A percentile compares a stretch with the other conserved stretches of the same genome.
phyloP scores from a whole-genome alignment of 1,284 basidiomycete genomes.

The Veloboletus limbatus region DNA sequence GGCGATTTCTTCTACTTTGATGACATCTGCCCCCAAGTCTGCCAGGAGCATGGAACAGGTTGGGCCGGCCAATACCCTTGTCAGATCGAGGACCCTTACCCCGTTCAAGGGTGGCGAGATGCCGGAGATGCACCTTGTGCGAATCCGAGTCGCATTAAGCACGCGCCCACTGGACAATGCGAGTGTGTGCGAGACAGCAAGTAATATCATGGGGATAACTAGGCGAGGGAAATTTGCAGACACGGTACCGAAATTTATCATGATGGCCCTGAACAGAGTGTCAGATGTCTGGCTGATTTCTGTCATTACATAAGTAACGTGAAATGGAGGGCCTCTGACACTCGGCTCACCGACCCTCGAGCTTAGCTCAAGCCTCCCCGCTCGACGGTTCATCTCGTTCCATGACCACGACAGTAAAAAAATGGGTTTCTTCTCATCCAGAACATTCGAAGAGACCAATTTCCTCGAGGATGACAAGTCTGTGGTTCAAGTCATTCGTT shows the following conservation, averaged over 20 bases:
- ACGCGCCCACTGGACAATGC: background rate
- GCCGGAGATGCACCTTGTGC: conserved; percentile 35
- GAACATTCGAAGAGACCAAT: conserved; percentile 41
- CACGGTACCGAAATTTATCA: conserved; percentile 19
- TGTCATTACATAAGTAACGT: conserved; percentile 3
- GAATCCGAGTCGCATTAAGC: conserved; percentile 4
- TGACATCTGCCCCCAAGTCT: conserved; percentile 87
- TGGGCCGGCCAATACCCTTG: conserved; percentile 87
- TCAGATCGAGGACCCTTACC: conserved; percentile 81
- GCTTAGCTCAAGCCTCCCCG: no score
- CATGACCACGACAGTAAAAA: conserved; percentile 4
- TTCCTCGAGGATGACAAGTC: conserved; percentile 41
- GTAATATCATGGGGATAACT: conserved; percentile 16
- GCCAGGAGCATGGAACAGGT: conserved; percentile 88
- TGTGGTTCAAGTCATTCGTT: conserved; percentile 65
- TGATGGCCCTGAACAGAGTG: conserved; percentile 17
- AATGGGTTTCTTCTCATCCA: conserved; percentile 61
- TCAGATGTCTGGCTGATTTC: conserved; percentile 23
- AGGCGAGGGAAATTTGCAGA: background rate
- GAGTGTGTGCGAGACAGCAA: background rate
- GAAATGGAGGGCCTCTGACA: conserved; percentile 26
- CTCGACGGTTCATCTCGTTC: conserved; percentile 9
- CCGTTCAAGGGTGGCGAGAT: conserved; percentile 79
- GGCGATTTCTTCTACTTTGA: conserved; percentile 82
- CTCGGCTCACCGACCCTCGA: no score